These are phyloP conservation scores for Cyanidioschyzon merolae DNA, from an alignment of 23 red algal species.

Conservation along the genomic window DNA sequence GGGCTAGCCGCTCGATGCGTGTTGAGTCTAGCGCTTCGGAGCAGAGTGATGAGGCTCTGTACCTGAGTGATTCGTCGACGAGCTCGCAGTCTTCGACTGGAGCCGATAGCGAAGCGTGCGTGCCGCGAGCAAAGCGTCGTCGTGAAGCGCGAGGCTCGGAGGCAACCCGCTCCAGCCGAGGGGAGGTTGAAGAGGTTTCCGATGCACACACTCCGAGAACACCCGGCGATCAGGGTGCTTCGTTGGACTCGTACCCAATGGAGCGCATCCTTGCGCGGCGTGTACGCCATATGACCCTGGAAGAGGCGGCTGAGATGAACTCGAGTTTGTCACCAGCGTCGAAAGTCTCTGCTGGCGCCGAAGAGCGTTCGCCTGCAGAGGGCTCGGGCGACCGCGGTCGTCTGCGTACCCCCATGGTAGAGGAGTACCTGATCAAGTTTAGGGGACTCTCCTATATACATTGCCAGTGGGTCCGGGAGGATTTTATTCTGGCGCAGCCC, in stretches of 20 bases:
- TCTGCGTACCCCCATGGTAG: neutral
- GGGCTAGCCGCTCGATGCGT: neutral
- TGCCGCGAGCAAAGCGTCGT: neutral
- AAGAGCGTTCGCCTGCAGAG: neutral
- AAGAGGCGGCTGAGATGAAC: neutral
- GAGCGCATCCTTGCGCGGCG: slow-evolving; percentile 7
- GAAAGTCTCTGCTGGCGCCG: neutral
- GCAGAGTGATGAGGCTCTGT: neutral
- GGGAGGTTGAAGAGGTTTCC: neutral
- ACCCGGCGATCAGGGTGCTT: neutral
- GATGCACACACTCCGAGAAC: neutral
- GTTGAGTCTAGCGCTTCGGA: neutral
- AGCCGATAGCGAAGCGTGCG: neutral
- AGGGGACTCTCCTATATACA: slow-evolving; percentile 50
- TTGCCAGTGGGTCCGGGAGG: slow-evolving; percentile 48
- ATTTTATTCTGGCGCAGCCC: slow-evolving; percentile 32
- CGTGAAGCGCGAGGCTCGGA: neutral
- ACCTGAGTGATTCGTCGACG: neutral
- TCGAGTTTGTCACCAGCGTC: neutral
- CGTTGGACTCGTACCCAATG: neutral
- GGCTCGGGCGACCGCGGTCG: neutral
- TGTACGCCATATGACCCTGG: neutral
- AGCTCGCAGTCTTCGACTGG: no score
- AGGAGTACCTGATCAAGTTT: slow-evolving; percentile 51
- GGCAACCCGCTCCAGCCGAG: neutral